Evolutionary conservation across 2,329 filamentous ascomycete species (phyloP).

Genomic region (Biscogniauxia marginata): DNA sequence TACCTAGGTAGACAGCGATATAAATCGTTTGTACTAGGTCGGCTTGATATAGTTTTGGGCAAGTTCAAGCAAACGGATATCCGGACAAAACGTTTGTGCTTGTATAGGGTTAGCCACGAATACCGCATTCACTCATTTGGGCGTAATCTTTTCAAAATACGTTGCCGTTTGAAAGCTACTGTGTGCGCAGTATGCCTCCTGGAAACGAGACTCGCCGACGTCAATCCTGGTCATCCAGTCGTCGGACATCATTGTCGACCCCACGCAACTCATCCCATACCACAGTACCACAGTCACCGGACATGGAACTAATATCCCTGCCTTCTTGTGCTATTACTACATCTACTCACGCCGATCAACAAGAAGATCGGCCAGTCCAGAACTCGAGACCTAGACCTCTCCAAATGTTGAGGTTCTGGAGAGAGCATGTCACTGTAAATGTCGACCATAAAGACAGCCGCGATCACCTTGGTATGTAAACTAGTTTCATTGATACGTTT

Average conservation of each 20-base stretch:
- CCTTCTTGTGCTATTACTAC: conserved; percentile 24
- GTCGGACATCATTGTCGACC: conserved; percentile 14
- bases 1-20: not conserved
- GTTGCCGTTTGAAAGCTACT: not conserved
- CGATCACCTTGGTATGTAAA: conserved; percentile 54
- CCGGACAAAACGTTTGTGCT: not conserved
- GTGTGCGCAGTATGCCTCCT: conserved; percentile 16
- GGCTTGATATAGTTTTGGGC: not conserved
- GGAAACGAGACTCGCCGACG: conserved; percentile 17
- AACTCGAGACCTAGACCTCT: not conserved
- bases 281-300: conserved; percentile 17
- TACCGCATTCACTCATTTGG: not conserved
- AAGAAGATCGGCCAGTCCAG: conserved; percentile 6
- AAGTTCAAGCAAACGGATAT: not conserved
- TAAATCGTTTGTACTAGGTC: not conserved
- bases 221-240: conserved; percentile 16
- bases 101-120: not conserved
- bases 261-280: conserved; percentile 11
- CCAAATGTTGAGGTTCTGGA: conserved; percentile 41
- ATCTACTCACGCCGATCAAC: conserved; percentile 8
- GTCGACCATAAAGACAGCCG: conserved; percentile 50
- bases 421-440: conserved; percentile 45
- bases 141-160: not conserved
- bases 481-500: not conserved
- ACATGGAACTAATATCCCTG: conserved; percentile 22